A percentile compares a stretch with the other conserved stretches of the same genome.
These are phyloP conservation scores for Cytospora leucostoma DNA, from an alignment of 2,329 filamentous ascomycete genomes.

Conservation along the genomic window DNA sequence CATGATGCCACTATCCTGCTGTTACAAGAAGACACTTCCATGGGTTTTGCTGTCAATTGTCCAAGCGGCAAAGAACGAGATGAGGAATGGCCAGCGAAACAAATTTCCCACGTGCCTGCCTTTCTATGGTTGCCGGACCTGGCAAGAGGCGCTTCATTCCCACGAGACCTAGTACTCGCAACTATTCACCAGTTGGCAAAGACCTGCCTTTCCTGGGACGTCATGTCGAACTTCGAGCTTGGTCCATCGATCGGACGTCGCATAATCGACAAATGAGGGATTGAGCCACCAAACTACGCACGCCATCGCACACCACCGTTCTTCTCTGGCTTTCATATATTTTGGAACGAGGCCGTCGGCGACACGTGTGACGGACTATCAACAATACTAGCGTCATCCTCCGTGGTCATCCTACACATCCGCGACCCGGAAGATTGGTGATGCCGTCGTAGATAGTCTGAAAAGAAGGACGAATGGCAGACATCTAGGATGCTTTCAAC, in stretches of 20 bases:
- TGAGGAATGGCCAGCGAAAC: background rate
- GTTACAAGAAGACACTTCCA: background rate
- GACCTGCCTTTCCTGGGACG: background rate
- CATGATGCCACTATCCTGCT: background rate
- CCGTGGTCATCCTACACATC: background rate
- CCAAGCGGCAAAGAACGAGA: background rate
- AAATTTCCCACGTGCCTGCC: background rate
- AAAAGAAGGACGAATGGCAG: background rate
- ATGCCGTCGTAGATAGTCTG: background rate
- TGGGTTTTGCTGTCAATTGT: background rate
- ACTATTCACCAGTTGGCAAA: no score
- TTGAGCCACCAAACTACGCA: background rate
- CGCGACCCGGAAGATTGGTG: background rate
- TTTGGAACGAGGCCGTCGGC: background rate
- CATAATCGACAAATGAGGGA: background rate
- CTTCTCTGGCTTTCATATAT: background rate
- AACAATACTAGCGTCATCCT: background rate
- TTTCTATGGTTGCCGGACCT: background rate
- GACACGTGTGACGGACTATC: background rate
- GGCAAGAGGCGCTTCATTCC: no score
- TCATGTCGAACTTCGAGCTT: background rate
- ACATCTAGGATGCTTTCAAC: background rate
- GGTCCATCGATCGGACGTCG: background rate
- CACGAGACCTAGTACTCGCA: no score
- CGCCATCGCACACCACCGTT: background rate